Evolutionary conservation across 2,329 filamentous ascomycete genomes (phyloP).

Genomic region (Curvularia eragrostidis): DNA sequence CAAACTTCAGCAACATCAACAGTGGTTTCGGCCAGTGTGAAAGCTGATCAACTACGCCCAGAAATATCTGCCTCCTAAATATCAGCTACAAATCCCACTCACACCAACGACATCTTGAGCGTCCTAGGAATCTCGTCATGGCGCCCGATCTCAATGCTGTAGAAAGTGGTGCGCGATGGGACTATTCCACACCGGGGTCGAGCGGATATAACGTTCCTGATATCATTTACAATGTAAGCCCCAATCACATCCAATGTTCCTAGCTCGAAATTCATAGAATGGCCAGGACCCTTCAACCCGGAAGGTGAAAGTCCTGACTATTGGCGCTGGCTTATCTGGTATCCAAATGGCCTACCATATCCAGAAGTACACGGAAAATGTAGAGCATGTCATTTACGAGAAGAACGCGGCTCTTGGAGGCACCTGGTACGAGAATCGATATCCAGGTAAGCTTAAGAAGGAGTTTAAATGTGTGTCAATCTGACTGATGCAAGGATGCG

Average conservation of each 20-base stretch:
- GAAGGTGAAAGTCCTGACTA: constrained; percentile 56
- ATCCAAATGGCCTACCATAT: constrained; percentile 58
- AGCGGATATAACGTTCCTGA: constrained; percentile 52
- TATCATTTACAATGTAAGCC: constrained; percentile 45
- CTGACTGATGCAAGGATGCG: constrained; percentile 36
- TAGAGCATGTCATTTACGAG: constrained; percentile 58
- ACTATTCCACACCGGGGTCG: constrained; percentile 54
- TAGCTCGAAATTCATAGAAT: neutral
- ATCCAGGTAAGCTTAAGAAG: constrained; percentile 31
- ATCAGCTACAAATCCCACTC: neutral
- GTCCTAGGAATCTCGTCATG: constrained; percentile 34
- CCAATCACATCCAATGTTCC: too few species aligned
- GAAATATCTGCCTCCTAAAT: neutral
- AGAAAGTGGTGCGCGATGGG: constrained; percentile 45
- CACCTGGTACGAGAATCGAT: constrained; percentile 57
- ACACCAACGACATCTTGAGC: neutral
- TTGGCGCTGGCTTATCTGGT: constrained; percentile 57
- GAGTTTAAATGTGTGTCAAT: too few species aligned
- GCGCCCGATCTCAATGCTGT: constrained; percentile 54
- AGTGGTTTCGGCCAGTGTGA: neutral
- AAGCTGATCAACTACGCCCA: neutral
- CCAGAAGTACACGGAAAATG: constrained; percentile 52
- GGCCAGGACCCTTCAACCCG: constrained; percentile 23
- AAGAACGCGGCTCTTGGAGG: constrained; percentile 55
- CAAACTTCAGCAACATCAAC: neutral